Conservation (phyloP, 306 rosid species). For the Trichosanthes truncata region DNA sequence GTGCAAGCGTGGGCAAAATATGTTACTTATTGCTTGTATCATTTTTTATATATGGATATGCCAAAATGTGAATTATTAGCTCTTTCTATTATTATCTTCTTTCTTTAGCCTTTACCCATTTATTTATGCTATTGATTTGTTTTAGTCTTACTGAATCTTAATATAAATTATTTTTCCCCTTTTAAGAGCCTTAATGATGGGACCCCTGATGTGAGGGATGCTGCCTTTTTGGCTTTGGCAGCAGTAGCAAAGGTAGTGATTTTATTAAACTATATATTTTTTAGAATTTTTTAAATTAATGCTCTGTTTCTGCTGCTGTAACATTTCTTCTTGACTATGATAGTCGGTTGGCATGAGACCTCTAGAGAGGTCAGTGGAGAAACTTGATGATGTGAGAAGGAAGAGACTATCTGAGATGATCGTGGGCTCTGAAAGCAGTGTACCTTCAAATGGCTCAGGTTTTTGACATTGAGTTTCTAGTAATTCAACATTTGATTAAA, state of each 20-base stretch:
- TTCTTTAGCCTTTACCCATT: neutral
- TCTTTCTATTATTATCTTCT: neutral
- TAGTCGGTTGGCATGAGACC: conserved; percentile 98
- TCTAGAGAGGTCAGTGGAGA: conserved; percentile 82
- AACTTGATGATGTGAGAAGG: conserved; percentile 94
- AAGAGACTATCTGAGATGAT: conserved; percentile 97
- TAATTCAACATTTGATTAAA: neutral
- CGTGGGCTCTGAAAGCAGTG: conserved; percentile 70
- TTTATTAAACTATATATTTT: neutral
- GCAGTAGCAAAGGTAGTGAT: conserved; percentile 83
- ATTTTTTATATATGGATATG: neutral
- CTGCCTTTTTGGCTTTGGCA: conserved; percentile 85
- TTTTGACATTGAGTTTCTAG: conserved; percentile 14
- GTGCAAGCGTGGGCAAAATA: neutral
- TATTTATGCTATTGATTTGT: neutral
- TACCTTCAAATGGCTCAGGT: conserved; percentile 57
- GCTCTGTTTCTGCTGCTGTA: conserved; percentile 3
- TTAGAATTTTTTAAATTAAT: neutral
- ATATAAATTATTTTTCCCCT: neutral
- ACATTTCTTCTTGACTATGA: conserved; percentile 18
- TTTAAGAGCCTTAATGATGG: conserved; percentile 83
- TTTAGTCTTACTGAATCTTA: neutral
- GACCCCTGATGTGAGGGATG: conserved; percentile 98
- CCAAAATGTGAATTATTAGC: neutral
- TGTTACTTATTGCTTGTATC: neutral